These are phyloP conservation scores for Spergularia azorica DNA, from an alignment of 179 eudicot species.

Conservation along the genomic window DNA sequence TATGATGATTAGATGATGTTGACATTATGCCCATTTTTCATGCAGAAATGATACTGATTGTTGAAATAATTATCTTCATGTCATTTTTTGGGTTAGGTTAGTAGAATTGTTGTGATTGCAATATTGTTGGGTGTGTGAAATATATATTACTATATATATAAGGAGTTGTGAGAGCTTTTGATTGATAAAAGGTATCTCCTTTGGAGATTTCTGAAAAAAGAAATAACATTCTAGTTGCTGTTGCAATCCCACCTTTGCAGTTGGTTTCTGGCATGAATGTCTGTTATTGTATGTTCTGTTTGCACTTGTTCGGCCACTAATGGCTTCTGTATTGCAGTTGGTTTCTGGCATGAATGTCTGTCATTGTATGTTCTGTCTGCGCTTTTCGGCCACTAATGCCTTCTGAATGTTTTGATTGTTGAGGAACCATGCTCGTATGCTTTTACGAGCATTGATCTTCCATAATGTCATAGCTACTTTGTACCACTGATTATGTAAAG, in stretches of 20 bases:
- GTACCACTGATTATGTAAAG: too few relatives aligned
- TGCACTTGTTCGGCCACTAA: background rate
- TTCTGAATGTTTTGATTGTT: background rate
- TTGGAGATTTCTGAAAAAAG: background rate
- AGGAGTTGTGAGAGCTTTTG: background rate
- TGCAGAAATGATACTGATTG: background rate
- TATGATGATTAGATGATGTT: background rate
- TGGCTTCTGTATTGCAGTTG: background rate
- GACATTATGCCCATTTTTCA: background rate
- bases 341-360: background rate
- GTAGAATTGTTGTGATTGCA: slow-evolving; percentile 1
- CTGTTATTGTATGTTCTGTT: background rate
- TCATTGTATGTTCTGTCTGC: background rate
- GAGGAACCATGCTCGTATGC: background rate
- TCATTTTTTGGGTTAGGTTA: background rate
- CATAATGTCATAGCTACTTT: too few relatives aligned
- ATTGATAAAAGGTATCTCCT: background rate
- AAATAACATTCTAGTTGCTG: background rate
- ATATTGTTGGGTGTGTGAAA: background rate
- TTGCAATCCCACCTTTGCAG: background rate
- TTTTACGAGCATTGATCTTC: background rate
- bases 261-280: background rate
- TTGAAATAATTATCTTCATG: background rate
- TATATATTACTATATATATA: background rate
- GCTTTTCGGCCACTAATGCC: background rate